A percentile compares a stretch with the other conserved stretches of the same genome.
phyloP scores from a whole-genome alignment of 1,284 basidiomycete species.

The Apiotrichum brassicae region DNA sequence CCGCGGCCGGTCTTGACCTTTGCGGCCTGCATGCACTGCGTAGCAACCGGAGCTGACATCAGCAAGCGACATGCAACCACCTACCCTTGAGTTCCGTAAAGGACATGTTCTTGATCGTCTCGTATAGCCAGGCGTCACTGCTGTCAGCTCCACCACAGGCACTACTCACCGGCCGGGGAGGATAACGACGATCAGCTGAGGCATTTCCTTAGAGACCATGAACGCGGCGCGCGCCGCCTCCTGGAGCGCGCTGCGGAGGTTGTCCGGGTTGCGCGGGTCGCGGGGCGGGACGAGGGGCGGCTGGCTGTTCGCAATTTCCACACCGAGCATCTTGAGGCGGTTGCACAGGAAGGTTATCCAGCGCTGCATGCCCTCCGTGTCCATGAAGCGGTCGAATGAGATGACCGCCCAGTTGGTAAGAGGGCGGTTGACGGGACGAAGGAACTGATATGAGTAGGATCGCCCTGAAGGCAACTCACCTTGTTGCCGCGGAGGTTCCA shows the following conservation, averaged over 20 bases:
- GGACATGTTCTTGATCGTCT: constrained; percentile 45
- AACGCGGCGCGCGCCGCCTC: constrained; percentile 29
- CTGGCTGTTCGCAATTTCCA: constrained; percentile 26
- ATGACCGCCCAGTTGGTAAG: constrained; percentile 42
- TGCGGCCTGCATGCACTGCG: constrained; percentile 43
- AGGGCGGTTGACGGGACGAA: constrained; percentile 26
- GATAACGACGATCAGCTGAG: constrained; percentile 44
- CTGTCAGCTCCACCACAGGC: not conserved
- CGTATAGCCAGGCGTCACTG: constrained; percentile 44
- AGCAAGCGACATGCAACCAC: not conserved
- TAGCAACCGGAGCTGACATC: constrained; percentile 7
- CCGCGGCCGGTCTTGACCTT: constrained; percentile 42
- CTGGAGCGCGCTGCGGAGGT: constrained; percentile 17
- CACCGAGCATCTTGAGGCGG: constrained; percentile 14
- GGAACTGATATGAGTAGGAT: constrained; percentile 26
- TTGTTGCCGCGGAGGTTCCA: constrained; percentile 31
- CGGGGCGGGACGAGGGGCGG: constrained; percentile 15
- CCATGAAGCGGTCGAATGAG: constrained; percentile 34
- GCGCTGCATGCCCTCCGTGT: constrained; percentile 27
- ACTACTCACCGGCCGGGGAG: constrained; percentile 28
- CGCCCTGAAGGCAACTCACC: constrained; percentile 8
- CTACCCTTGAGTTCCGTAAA: constrained; percentile 12
- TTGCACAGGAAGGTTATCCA: constrained; percentile 24
- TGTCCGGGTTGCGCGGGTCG: not conserved
- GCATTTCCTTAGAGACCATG: constrained; percentile 27